Conservation (phyloP, 1,284 basidiomycete genomes). For the Microbotryum scabiosae region DNA sequence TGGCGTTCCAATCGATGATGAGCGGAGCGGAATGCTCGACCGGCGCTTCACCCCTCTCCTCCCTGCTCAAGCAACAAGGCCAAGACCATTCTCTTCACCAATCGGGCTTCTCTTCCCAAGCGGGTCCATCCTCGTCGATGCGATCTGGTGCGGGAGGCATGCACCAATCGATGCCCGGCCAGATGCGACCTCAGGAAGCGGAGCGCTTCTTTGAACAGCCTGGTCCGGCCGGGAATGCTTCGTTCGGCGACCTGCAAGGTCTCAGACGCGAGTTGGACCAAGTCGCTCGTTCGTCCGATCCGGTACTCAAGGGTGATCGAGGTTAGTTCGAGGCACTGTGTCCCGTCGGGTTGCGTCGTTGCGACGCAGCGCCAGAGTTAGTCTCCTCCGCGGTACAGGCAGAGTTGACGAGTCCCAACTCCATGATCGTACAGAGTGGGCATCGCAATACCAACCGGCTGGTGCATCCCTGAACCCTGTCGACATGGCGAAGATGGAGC, state of each 20-base stretch:
- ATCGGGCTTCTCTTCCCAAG: background rate
- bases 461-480: constrained; percentile 8
- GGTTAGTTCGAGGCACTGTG: constrained; percentile 1
- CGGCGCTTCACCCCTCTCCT: constrained; percentile 74
- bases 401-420: no score
- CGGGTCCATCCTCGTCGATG: background rate
- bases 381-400: no score
- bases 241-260: constrained; percentile 13
- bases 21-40: constrained; percentile 85
- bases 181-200: constrained; percentile 15
- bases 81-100: constrained; percentile 74
- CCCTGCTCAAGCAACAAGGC: constrained; percentile 85
- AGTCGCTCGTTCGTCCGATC: background rate
- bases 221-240: background rate
- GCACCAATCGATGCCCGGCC: background rate
- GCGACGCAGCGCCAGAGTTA: no score
- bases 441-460: constrained; percentile 21
- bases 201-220: constrained; percentile 24
- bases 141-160: background rate
- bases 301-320: constrained; percentile 13
- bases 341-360: no score
- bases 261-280: constrained; percentile 27
- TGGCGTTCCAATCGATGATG: constrained; percentile 53
- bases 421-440: constrained; percentile 18
- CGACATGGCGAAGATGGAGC: constrained; percentile 26